These are phyloP conservation scores for Vitis labrusca DNA, from an alignment of 164 flowering plant genomes.

Conservation along the genomic window DNA sequence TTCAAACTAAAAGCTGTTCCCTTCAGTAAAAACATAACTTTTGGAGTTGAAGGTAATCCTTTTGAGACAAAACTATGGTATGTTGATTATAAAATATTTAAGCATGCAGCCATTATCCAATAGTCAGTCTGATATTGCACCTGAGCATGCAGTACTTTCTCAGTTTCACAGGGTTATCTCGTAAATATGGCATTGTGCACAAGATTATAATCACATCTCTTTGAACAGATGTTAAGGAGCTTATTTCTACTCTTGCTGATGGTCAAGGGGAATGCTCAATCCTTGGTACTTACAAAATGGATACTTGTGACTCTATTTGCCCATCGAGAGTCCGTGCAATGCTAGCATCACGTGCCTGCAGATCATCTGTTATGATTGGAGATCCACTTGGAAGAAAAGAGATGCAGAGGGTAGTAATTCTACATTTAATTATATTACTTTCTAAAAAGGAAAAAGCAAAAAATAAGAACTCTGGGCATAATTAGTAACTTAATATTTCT, in stretches of 20 bases:
- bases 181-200: neutral
- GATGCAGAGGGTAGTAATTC: constrained; percentile 73
- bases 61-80: neutral
- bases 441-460: neutral
- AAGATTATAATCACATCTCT: constrained; percentile 1
- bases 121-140: neutral
- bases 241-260: constrained; percentile 86
- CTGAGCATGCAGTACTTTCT: neutral
- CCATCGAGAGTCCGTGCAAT: constrained; percentile 94
- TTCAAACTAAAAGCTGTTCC: constrained; percentile 83
- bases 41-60: constrained; percentile 85
- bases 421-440: neutral
- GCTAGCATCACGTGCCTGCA: constrained; percentile 98
- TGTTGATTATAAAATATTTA: neutral
- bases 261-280: constrained; percentile 84
- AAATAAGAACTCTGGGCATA: too few species aligned
- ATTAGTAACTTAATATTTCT: neutral
- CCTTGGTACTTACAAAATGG: constrained; percentile 70
- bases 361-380: constrained; percentile 90
- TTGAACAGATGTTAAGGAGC: constrained; percentile 83
- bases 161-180: neutral
- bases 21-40: constrained; percentile 92
- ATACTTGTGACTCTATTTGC: constrained; percentile 76
- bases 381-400: constrained; percentile 82
- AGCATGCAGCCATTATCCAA: neutral